Conservation (phyloP, 1,284 basidiomycete genomes). For the Chalciporus sp. region DNA sequence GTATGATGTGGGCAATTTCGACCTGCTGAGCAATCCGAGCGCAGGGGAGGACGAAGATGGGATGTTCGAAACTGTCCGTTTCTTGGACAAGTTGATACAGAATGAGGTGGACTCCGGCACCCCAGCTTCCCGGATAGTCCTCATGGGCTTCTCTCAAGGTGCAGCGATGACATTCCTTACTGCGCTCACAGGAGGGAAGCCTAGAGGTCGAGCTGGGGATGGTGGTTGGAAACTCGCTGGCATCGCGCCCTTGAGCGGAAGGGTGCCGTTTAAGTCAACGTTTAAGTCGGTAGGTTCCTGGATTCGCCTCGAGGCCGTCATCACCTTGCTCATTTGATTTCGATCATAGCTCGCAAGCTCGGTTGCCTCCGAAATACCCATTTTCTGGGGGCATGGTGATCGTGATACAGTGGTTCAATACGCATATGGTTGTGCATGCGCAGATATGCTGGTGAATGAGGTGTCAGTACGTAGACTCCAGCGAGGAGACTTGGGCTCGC, state of each 20-base stretch:
- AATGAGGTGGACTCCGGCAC: constrained; percentile 75
- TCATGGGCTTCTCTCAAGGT: constrained; percentile 88
- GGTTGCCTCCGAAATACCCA: constrained; percentile 46
- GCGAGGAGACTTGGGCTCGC: not conserved
- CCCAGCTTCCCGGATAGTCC: constrained; percentile 61
- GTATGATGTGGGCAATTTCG: constrained; percentile 77
- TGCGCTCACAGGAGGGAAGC: constrained; percentile 55
- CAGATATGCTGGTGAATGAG: constrained; percentile 52
- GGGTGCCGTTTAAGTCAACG: constrained; percentile 55
- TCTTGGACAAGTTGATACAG: constrained; percentile 68
- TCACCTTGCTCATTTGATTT: not conserved
- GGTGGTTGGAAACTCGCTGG: constrained; percentile 59
- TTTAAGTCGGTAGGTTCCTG: constrained; percentile 6
- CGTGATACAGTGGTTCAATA: constrained; percentile 69
- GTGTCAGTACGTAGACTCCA: constrained; percentile 23
- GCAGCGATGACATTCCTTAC: constrained; percentile 76
- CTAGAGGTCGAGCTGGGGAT: not conserved
- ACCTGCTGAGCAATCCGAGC: constrained; percentile 42
- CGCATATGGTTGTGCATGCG: constrained; percentile 49
- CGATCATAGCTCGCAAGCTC: not conserved
- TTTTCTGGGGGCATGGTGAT: constrained; percentile 86
- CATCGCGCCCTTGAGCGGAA: constrained; percentile 69
- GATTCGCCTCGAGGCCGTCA: not conserved
- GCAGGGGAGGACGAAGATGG: constrained; percentile 56
- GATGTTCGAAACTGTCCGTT: constrained; percentile 61